These are phyloP conservation scores for Fraxinus platypoda DNA, from an alignment of 305 asterid species.

Conservation along the genomic window DNA sequence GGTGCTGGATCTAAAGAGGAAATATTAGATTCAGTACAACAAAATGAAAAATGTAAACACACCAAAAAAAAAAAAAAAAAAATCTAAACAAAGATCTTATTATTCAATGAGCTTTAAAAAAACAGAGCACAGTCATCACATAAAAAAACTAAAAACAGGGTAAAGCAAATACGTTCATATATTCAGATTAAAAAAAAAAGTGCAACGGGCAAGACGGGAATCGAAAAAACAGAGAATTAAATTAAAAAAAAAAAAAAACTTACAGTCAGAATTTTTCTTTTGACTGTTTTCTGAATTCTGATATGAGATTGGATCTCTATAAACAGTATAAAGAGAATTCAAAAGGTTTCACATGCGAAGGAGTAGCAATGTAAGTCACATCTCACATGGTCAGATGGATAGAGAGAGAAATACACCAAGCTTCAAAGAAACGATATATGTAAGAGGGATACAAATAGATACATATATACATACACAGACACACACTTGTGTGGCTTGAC, in stretches of 20 bases:
- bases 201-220: constrained; percentile 18
- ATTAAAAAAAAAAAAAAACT: constrained; percentile 17
- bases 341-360: constrained; percentile 32
- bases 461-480: background rate
- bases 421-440: constrained; percentile 39
- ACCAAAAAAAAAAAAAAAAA: no score
- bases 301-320: constrained; percentile 33
- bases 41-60: background rate
- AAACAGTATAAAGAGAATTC: constrained; percentile 26
- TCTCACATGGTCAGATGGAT: constrained; percentile 29
- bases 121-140: background rate
- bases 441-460: constrained; percentile 7
- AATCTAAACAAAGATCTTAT: constrained; percentile 36
- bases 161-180: constrained; percentile 6
- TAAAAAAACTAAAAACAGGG: constrained; percentile 16
- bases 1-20: constrained; percentile 21
- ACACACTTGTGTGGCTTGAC: constrained; percentile 18
- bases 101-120: constrained; percentile 30
- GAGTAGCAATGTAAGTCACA: constrained; percentile 28
- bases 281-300: background rate
- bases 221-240: constrained; percentile 11
- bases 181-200: constrained; percentile 17
- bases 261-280: constrained; percentile 22
- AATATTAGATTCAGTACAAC: background rate
- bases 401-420: constrained; percentile 22